Base-by-base conservation (phyloP, 176 grass and related monocot genomes). In the Carex littledalei region DNA sequence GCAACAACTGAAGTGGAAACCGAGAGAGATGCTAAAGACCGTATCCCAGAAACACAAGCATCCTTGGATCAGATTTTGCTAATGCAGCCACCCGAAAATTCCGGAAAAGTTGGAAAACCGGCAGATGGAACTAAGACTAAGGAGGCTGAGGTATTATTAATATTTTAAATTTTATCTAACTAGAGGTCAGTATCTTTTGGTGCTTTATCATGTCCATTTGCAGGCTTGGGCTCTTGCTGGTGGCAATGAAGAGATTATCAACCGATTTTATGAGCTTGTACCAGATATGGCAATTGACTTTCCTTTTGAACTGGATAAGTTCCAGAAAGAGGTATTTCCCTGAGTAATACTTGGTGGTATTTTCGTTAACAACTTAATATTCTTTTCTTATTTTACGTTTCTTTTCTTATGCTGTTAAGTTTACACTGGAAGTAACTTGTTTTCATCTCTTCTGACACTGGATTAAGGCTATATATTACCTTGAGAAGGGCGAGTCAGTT, bases 261-360 rank as follows among this genome's bases (percentile, higher is more conserved):
- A 53, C 29, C 86, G 84, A 71, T 98, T 98, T 80, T 89, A 91
- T 88, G 90, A 98, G 74, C 88, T 93, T 81, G 88, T 98, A 84
- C 95, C 95, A 57, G 91, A 98, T 81, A 94, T 98, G 93, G 95
- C 95, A 70, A 94, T 98, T 15, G 91, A 93, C 9, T 98, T 88
- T 90, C 95, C 95, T 50, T 98, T 98, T 87, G 95, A 94, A 82
- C 75, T 98, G 60, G 95, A 98, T 89, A 90, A 87, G 82, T 98
- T 98, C 86, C 95, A 98, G 80, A 98, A 98, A 86, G 92, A 94
- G 92, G 94, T 97, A 92, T 54, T 41, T 29, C 7, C 8, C 10
- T 65, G 22, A 75, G 57, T 57, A 21, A 7, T 39, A 45, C 52
- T 78, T 59, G 14, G 62, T 56, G 58, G 47, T 84, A 18, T 69